Conservation (phyloP, 2,329 filamentous ascomycete species). For the Zasmidium angulare region DNA sequence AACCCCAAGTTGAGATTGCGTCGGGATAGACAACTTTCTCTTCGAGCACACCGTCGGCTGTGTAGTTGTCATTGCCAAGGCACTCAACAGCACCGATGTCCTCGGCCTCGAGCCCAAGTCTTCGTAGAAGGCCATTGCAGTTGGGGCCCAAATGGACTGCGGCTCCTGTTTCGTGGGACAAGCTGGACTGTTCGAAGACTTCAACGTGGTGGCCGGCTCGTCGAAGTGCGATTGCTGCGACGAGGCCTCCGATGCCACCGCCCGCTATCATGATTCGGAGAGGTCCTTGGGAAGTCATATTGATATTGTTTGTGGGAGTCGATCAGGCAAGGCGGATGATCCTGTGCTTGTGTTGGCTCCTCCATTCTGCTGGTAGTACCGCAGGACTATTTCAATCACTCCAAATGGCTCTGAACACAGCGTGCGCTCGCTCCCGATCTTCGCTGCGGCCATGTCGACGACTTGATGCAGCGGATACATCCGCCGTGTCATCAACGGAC, state of each 20-base stretch:
- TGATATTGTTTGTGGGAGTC: too few species aligned
- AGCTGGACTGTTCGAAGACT: constrained; percentile 56
- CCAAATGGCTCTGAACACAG: too few species aligned
- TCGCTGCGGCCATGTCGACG: too few species aligned
- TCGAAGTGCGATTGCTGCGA: constrained; percentile 53
- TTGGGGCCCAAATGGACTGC: constrained; percentile 65
- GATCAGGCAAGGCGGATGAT: too few species aligned
- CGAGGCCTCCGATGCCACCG: constrained; percentile 54
- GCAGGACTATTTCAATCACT: too few species aligned
- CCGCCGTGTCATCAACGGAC: too few species aligned
- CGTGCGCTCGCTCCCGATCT: too few species aligned
- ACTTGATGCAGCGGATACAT: too few species aligned
- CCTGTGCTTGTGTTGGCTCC: too few species aligned
- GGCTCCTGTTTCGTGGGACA: constrained; percentile 55
- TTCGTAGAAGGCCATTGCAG: constrained; percentile 54
- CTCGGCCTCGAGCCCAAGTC: constrained; percentile 28
- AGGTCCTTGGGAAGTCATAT: not conserved
- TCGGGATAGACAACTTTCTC: not conserved
- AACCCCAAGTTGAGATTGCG: constrained; percentile 23
- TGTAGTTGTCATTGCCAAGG: constrained; percentile 1
- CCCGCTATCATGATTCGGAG: constrained; percentile 39
- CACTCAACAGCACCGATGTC: constrained; percentile 4
- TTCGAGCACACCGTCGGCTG: constrained; percentile 33
- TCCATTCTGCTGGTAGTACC: too few species aligned
- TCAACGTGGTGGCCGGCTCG: constrained; percentile 45